phyloP scores from a whole-genome alignment of 2,329 filamentous ascomycete genomes.

The Aspergillus novoparasiticus region DNA sequence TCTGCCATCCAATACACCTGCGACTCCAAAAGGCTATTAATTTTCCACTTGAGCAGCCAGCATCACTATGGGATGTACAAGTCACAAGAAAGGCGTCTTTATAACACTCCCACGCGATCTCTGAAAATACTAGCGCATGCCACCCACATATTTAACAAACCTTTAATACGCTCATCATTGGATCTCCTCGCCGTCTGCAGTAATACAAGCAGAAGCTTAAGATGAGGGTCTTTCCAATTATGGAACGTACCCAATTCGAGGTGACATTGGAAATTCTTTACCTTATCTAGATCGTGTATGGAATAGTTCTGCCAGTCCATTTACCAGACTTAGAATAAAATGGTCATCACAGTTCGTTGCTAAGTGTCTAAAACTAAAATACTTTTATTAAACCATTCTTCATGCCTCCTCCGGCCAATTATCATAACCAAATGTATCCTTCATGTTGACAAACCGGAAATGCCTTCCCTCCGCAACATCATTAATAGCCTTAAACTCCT shows the following conservation, averaged over 20 bases:
- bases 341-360: background rate
- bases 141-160: too few species aligned
- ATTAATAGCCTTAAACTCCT: conserved; percentile 63
- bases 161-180: too few species aligned
- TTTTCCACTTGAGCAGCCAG: too few species aligned
- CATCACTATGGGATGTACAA: too few species aligned
- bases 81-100: rapidly evolving
- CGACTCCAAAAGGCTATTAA: too few species aligned
- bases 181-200: rapidly evolving
- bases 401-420: conserved; percentile 64
- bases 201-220: too few species aligned
- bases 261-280: too few species aligned
- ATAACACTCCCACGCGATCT: too few species aligned
- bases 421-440: conserved; percentile 75
- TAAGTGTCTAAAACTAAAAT: background rate
- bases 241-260: too few species aligned
- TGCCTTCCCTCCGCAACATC: conserved; percentile 66
- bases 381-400: background rate
- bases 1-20: too few species aligned
- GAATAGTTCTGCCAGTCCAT: background rate
- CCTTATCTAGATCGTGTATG: background rate
- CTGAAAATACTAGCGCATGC: too few species aligned
- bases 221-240: too few species aligned
- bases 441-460: conserved; percentile 78
- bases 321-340: background rate